These are phyloP conservation scores for Moricandia moricandioides DNA, from an alignment of 345 rosid species.

Conservation along the genomic window DNA sequence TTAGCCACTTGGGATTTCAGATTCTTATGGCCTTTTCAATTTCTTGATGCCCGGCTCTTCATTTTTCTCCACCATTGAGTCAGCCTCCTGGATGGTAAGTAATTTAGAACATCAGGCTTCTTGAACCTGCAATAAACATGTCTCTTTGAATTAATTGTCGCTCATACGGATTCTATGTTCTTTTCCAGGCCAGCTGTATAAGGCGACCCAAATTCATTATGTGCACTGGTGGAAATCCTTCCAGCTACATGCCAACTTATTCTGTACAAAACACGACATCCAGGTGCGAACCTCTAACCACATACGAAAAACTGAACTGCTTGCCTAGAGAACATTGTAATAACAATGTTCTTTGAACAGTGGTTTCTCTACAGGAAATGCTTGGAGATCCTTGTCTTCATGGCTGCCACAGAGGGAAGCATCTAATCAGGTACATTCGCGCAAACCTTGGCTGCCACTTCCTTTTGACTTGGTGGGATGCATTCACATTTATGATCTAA, in stretches of 20 bases:
- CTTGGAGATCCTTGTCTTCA: conserved; percentile 80
- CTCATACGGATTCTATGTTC: not conserved
- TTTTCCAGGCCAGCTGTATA: conserved; percentile 66
- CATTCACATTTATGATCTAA: not conserved
- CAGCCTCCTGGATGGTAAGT: conserved; percentile 90
- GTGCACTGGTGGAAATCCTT: conserved; percentile 80
- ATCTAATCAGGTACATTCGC: conserved; percentile 51
- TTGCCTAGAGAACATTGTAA: conserved; percentile 3
- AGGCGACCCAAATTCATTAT: conserved; percentile 85
- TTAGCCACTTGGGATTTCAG: conserved; percentile 41
- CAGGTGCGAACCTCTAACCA: conserved; percentile 43
- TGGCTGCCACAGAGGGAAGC: conserved; percentile 85
- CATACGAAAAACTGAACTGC: not conserved
- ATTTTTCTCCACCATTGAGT: conserved; percentile 70
- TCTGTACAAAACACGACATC: conserved; percentile 55
- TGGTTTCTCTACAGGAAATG: conserved; percentile 70
- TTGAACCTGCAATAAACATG: not conserved
- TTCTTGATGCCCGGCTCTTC: conserved; percentile 82
- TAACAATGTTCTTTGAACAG: conserved; percentile 41
- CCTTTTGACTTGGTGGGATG: not conserved
- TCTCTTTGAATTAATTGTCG: not conserved
- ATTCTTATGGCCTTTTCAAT: conserved; percentile 81
- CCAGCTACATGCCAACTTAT: conserved; percentile 69
- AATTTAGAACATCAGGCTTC: not conserved
- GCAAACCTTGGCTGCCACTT: not conserved